These are phyloP conservation scores for Bauhinia variegata DNA, from an alignment of 306 rosid genomes.

Conservation along the genomic window DNA sequence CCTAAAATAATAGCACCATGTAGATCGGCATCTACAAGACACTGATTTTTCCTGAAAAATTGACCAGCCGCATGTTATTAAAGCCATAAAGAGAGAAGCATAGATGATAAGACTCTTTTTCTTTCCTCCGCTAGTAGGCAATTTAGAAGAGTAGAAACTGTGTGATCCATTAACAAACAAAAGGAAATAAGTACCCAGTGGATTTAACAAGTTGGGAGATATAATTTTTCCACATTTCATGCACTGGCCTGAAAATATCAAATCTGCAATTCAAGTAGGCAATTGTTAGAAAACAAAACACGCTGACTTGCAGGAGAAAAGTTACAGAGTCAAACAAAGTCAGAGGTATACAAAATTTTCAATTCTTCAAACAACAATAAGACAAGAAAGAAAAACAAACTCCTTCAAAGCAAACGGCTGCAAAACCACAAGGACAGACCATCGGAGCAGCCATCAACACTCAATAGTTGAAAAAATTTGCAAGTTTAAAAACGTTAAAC, in stretches of 20 bases:
- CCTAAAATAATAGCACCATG: slow-evolving; percentile 86
- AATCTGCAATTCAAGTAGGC: slow-evolving; percentile 54
- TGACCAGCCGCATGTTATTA: slow-evolving; percentile 33
- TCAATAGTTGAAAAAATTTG: slow-evolving; percentile 3
- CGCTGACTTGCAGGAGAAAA: background rate
- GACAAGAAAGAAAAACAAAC: background rate
- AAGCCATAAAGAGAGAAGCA: slow-evolving; percentile 6
- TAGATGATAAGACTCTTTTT: background rate
- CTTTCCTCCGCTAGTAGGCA: background rate
- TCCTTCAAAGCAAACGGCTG: slow-evolving; percentile 2
- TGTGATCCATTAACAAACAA: slow-evolving; percentile 27
- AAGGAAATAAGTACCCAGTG: slow-evolving; percentile 54
- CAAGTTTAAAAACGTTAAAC: slow-evolving; percentile 33
- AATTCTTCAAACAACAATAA: slow-evolving; percentile 11
- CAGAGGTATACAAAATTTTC: background rate
- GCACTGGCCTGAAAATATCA: slow-evolving; percentile 71
- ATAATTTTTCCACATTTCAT: slow-evolving; percentile 86
- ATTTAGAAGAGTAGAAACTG: background rate
- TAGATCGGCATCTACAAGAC: slow-evolving; percentile 77
- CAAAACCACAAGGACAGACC: background rate
- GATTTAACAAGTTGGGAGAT: slow-evolving; percentile 55
- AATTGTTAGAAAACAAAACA: slow-evolving; percentile 22
- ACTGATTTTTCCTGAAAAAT: slow-evolving; percentile 69
- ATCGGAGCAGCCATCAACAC: background rate
- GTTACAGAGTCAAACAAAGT: background rate